Percentiles rank a stretch among this genome's conserved stretches.
Evolutionary conservation across 106 monocot species (phyloP).

Genomic region (Platanthera guangdongensis): DNA sequence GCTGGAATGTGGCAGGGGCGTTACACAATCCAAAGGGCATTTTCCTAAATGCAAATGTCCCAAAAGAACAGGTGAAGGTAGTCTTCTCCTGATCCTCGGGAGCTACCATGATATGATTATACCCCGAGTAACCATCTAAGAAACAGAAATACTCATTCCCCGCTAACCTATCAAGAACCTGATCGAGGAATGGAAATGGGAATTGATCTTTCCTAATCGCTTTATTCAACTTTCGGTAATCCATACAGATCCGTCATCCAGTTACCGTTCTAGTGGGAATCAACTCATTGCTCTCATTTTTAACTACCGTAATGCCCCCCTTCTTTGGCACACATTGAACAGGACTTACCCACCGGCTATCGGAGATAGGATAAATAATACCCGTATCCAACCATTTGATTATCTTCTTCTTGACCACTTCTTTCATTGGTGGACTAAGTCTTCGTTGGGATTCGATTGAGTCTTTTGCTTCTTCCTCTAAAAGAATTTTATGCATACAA

Average conservation of each 20-base stretch:
- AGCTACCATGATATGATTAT: too few relatives aligned
- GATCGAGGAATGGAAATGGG: background rate
- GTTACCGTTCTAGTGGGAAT: background rate
- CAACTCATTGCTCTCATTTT: background rate
- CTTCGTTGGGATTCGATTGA: too few relatives aligned
- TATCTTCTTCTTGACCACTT: constrained; percentile 7
- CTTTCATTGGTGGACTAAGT: background rate
- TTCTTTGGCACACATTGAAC: constrained; percentile 8
- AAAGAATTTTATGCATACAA: background rate
- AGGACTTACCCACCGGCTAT: background rate
- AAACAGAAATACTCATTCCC: too few relatives aligned
- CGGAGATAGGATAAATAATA: background rate
- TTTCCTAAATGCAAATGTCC: too few relatives aligned
- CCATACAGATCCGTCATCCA: background rate
- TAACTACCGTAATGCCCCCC: background rate
- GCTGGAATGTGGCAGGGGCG: too few relatives aligned
- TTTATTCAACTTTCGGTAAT: background rate
- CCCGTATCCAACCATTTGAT: constrained; percentile 2
- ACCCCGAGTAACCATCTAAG: too few relatives aligned
- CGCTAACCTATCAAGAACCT: too few relatives aligned
- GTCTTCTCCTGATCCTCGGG: too few relatives aligned
- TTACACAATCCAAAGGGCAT: too few relatives aligned
- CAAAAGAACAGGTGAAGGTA: too few relatives aligned
- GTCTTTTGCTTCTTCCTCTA: background rate
- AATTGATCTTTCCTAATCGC: background rate